Base-by-base conservation (phyloP, 2,329 filamentous ascomycete species). In the Lecanoromycetidae sp. region DNA sequence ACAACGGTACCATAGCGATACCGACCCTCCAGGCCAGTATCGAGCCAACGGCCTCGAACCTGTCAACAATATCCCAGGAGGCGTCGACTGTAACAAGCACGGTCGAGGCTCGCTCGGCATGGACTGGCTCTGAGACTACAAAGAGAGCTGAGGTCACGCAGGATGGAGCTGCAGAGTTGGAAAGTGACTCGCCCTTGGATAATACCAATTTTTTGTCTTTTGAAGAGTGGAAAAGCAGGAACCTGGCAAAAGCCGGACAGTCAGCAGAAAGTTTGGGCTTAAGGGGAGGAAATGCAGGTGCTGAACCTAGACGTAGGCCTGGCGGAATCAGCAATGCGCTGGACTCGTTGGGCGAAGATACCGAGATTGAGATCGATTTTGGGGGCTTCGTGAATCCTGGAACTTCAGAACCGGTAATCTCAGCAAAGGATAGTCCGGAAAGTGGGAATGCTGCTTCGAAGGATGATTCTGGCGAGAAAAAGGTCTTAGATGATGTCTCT, bases 171-270 rank as follows among this genome's bases (percentile, higher is more conserved):
- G 38, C 25, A 22, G 51, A 53, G 13, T 13, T 26, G 20, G 80
- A 84, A 48, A 70, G 71, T 5, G 82, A 84, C 39, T 80, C 78
- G 2, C 72, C 76, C 1, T 69, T 83, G 9, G 81, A 86, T 58
- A 84, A 85, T 55, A 76, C 81, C 37, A 82, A 87, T 5, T 96
- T 96, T 62, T 79, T 96, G 57, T 95, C 91, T 0, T 98, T 98
- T 57, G 91, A 96, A 61, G 90, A 96, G 58, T 98, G 91, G 91
- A 96, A 94, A 67, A 86, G 83, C 59, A 84, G 88, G 70, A 94
- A 94, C 67, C 69, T 96, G 15, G 84, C 82, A 43, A 85, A 87
- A 60, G 82, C 79, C 3, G 90, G 87, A 10, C 90, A 95, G 59
- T 87, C 70, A 60, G 84, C 66, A 55, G 85, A 74, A 64, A 80